These are phyloP conservation scores for Aspergillus fructus DNA, from an alignment of 2,329 filamentous ascomycete genomes.

Conservation along the genomic window DNA sequence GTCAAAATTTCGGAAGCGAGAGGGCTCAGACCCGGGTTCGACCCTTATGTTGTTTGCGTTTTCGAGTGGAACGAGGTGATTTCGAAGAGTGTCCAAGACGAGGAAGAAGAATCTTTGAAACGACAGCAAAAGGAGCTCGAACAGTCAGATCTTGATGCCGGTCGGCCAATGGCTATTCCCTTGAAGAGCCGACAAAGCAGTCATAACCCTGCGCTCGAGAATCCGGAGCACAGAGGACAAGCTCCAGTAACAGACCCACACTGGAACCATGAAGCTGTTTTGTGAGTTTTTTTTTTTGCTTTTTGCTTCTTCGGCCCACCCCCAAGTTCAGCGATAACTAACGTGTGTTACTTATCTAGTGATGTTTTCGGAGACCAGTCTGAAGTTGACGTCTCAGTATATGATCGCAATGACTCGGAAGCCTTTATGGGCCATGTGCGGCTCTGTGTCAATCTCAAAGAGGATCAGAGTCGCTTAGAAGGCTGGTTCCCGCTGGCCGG, in stretches of 20 bases:
- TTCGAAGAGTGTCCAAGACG: conserved; percentile 73
- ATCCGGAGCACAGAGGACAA: conserved; percentile 56
- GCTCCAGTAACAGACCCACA: conserved; percentile 77
- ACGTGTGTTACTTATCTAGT: conserved; percentile 36
- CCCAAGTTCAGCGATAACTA: neutral
- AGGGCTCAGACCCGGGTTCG: conserved; percentile 75
- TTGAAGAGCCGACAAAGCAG: conserved; percentile 97
- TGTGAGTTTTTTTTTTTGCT: conserved; percentile 61
- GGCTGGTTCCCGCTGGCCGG: conserved; percentile 84
- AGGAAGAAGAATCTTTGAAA: conserved; percentile 61
- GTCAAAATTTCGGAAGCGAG: conserved; percentile 86
- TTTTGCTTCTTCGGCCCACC: neutral
- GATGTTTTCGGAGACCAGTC: conserved; percentile 92
- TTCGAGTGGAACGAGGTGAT: conserved; percentile 98
- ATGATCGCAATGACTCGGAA: conserved; percentile 81
- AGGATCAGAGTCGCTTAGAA: conserved; percentile 69
- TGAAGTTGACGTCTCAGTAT: conserved; percentile 88
- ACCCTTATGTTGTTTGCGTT: conserved; percentile 94
- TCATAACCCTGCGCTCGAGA: conserved; percentile 79
- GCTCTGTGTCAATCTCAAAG: conserved; percentile 68
- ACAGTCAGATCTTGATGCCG: conserved; percentile 75
- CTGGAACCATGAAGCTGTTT: conserved; percentile 93
- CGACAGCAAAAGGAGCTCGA: conserved; percentile 56
- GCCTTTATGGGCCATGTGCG: conserved; percentile 90
- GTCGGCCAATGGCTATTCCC: conserved; percentile 87